Base-by-base conservation (phyloP, 2,329 filamentous ascomycete species). In the Pseudopyrenochaeta lycopersici region DNA sequence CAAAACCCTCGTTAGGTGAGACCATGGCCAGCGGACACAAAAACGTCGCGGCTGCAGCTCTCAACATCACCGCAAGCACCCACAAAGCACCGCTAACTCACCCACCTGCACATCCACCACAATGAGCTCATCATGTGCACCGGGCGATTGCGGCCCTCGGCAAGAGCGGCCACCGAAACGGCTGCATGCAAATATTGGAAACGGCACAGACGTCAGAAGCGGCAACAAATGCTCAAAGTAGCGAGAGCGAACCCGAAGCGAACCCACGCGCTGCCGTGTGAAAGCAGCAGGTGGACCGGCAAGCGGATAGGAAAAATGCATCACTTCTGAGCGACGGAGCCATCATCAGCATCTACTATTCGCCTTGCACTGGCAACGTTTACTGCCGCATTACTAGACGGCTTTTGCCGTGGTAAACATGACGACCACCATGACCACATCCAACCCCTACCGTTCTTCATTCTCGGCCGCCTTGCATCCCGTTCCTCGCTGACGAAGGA, bases 161-260 rank as follows among this genome's bases (percentile, higher is more conserved):
- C 52, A 63, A 45, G 51, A 57, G 60, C 56, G 56, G 61, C 58
- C 52, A 49, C 62, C 60, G 60, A 63, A 58, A 60, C 57, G 54
- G 56, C 62, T 68, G 68, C 67, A 68, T 55, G 66, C 62, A 63
- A 68, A 69, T 72, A 72, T 72, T 72, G 68, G 61, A 61, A 52
- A 67, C 68, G 70, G 68, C 69, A 71, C 67, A 69, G 61, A 58
- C 60, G 46, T 59, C 64, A 50, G 48, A 60, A 63, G 51, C 67
- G 70, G 70, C 66, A 71, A 58, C 52, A 27, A 27, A 61, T 58
- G 55, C 65, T 60, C 62, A 65, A 68, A 58, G 59, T 44, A 55
- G 57, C 55, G 41, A 61, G 47, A 52, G 63, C 60, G 57, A 68
- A 57, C 44, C 57, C 65, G 54, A 58, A 54, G 38, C 62, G 54